phyloP scores from a whole-genome alignment of 768 basidiomycete species.

The Dentipellis fragilis region DNA sequence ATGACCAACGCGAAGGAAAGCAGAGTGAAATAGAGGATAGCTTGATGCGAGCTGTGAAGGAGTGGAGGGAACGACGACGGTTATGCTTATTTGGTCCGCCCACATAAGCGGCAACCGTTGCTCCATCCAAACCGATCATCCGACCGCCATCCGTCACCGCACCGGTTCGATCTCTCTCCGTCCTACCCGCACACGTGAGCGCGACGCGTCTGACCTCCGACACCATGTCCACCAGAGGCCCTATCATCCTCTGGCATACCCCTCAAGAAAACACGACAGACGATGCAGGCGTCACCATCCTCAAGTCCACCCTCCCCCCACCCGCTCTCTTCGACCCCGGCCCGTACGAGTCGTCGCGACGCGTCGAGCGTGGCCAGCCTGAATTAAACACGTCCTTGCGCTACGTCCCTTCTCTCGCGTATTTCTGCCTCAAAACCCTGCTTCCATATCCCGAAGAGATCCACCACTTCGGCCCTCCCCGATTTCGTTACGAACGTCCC shows the following conservation, averaged over 20 bases:
- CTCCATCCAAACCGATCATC: neutral
- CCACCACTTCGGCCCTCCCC: slow-evolving; percentile 22
- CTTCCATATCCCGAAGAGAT: slow-evolving; percentile 35
- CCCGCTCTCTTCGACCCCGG: slow-evolving; percentile 6
- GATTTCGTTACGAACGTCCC: slow-evolving; percentile 28
- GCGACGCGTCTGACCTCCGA: no score
- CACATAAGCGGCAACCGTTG: neutral
- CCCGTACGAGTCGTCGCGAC: slow-evolving; percentile 3
- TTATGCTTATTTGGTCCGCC: neutral
- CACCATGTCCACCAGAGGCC: slow-evolving; percentile 2
- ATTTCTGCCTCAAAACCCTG: slow-evolving; percentile 40
- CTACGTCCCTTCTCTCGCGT: slow-evolving; percentile 40
- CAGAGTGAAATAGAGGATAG: neutral
- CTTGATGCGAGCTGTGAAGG: neutral
- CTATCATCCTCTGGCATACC: slow-evolving; percentile 12
- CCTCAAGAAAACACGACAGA: slow-evolving; percentile 1
- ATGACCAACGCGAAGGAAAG: slow-evolving; percentile 1
- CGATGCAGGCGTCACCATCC: slow-evolving; percentile 9
- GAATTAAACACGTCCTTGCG: neutral
- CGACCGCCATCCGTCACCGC: neutral
- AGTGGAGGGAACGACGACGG: neutral
- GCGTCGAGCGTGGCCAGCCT: neutral
- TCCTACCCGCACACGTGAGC: no score
- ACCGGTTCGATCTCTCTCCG: no score
- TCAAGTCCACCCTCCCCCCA: slow-evolving; percentile 6